A percentile compares a stretch with the other conserved stretches of the same genome.
These are phyloP conservation scores for Apiotrichum laibachii DNA, from an alignment of 1,284 basidiomycete species.

Conservation along the genomic window DNA sequence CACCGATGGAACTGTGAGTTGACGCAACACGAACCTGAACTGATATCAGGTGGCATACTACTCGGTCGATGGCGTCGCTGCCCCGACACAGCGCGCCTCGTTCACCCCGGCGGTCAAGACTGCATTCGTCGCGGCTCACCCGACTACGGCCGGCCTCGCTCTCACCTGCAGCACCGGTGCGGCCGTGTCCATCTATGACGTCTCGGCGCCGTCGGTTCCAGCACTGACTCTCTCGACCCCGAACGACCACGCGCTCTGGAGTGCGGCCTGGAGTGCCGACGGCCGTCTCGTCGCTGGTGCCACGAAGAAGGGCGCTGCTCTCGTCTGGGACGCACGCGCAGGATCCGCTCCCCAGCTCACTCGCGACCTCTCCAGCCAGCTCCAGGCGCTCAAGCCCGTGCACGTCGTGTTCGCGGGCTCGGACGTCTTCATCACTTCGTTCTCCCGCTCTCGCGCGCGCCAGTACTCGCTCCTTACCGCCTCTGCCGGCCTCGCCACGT, in stretches of 20 bases:
- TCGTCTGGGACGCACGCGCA: conserved; percentile 46
- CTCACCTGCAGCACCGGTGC: conserved; percentile 30
- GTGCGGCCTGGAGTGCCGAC: conserved; percentile 46
- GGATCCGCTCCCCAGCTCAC: conserved; percentile 20
- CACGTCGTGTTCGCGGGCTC: conserved; percentile 36
- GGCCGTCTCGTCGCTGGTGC: conserved; percentile 43
- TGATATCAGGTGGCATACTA: conserved; percentile 14
- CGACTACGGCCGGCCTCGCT: conserved; percentile 46
- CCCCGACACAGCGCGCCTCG: background rate
- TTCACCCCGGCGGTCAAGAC: conserved; percentile 22
- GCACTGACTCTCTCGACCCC: conserved; percentile 23
- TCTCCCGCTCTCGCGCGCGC: conserved; percentile 39
- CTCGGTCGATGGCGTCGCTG: background rate
- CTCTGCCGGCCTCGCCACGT: conserved; percentile 29
- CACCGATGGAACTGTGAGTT: conserved; percentile 35
- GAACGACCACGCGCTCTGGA: conserved; percentile 38
- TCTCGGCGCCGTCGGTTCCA: conserved; percentile 20
- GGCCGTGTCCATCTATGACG: conserved; percentile 45
- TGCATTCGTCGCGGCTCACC: conserved; percentile 48
- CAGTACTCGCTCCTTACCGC: conserved; percentile 39
- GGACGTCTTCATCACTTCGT: conserved; percentile 51
- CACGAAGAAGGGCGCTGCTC: conserved; percentile 43
- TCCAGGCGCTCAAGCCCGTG: conserved; percentile 47
- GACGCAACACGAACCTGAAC: background rate
- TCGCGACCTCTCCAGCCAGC: conserved; percentile 25